Evolutionary conservation across 2,329 filamentous ascomycete genomes (phyloP).

Genomic region (Grosmannia clavigera): DNA sequence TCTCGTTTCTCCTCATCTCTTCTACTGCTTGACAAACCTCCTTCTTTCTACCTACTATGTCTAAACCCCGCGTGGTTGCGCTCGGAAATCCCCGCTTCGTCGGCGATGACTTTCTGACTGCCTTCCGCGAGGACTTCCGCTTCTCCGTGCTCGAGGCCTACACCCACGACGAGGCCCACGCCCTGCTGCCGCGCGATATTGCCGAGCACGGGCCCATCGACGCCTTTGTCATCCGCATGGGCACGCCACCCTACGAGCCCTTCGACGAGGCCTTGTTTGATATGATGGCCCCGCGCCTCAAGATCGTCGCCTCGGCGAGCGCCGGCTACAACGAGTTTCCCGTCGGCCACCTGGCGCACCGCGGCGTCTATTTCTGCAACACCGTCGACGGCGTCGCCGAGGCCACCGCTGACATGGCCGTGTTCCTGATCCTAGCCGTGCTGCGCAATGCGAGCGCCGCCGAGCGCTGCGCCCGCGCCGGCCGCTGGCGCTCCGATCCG

Average conservation of each 20-base stretch:
- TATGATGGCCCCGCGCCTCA: constrained; percentile 26
- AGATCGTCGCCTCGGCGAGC: constrained; percentile 32
- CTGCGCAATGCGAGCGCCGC: constrained; percentile 28
- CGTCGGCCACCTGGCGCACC: constrained; percentile 26
- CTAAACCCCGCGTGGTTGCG: constrained; percentile 28
- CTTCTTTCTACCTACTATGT: background rate
- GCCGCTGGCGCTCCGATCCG: constrained; percentile 23
- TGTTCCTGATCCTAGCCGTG: constrained; percentile 19
- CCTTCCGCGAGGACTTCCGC: constrained; percentile 25
- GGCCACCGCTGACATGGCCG: constrained; percentile 19
- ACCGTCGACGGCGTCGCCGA: constrained; percentile 39
- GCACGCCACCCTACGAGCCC: constrained; percentile 33
- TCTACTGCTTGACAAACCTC: too few relatives aligned
- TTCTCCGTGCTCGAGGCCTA: constrained; percentile 25
- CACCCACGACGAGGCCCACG: constrained; percentile 23
- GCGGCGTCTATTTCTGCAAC: constrained; percentile 41
- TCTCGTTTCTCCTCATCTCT: too few relatives aligned
- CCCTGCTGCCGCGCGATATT: constrained; percentile 24
- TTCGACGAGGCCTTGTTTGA: constrained; percentile 32
- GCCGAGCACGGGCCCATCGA: constrained; percentile 27
- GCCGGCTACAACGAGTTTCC: constrained; percentile 37
- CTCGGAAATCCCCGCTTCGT: constrained; percentile 27
- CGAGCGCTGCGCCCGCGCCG: constrained; percentile 23
- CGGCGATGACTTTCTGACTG: constrained; percentile 25
- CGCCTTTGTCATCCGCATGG: constrained; percentile 37